Percentiles rank a stretch among this genome's conserved stretches.
Evolutionary conservation across 1,284 basidiomycete species (phyloP).

Genomic region (Cryptococcus floricola): DNA sequence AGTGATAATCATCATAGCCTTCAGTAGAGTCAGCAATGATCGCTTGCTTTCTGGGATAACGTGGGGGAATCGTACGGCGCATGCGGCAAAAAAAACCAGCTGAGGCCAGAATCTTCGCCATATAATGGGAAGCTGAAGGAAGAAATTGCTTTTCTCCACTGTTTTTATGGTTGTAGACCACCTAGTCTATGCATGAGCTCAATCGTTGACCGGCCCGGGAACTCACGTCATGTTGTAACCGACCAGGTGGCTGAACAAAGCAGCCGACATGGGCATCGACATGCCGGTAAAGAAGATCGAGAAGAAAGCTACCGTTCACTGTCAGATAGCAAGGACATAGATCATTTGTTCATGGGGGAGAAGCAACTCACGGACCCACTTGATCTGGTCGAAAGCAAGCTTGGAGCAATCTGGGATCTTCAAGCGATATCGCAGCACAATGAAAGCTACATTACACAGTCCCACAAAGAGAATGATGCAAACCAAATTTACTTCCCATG

Average conservation of each 20-base stretch:
- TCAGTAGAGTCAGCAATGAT: neutral
- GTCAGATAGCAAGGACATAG: too few relatives aligned
- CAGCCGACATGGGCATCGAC: slow-evolving; percentile 66
- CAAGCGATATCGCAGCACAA: slow-evolving; percentile 69
- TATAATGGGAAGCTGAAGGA: slow-evolving; percentile 78
- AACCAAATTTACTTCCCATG: slow-evolving; percentile 53
- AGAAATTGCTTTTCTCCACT: slow-evolving; percentile 77
- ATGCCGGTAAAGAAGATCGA: slow-evolving; percentile 81
- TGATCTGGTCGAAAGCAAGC: slow-evolving; percentile 62
- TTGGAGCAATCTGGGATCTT: slow-evolving; percentile 59
- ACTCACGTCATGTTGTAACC: slow-evolving; percentile 79
- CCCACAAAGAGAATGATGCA: slow-evolving; percentile 71
- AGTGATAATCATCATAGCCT: slow-evolving; percentile 32
- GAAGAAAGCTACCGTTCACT: slow-evolving; percentile 55
- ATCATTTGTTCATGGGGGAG: too few relatives aligned
- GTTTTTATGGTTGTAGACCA: slow-evolving; percentile 64
- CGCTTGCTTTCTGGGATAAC: too few relatives aligned
- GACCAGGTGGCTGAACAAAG: slow-evolving; percentile 73
- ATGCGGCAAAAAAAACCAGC: slow-evolving; percentile 56
- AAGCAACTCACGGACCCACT: slow-evolving; percentile 54
- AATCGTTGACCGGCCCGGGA: too few relatives aligned
- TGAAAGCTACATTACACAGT: slow-evolving; percentile 66
- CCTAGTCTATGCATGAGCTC: too few relatives aligned
- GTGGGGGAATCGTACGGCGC: slow-evolving; percentile 47
- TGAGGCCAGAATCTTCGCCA: slow-evolving; percentile 66